A percentile compares a stretch with the other conserved stretches of the same genome.
Conservation (phyloP, 306 rosid species). For the Fragaria ananassa region DNA sequence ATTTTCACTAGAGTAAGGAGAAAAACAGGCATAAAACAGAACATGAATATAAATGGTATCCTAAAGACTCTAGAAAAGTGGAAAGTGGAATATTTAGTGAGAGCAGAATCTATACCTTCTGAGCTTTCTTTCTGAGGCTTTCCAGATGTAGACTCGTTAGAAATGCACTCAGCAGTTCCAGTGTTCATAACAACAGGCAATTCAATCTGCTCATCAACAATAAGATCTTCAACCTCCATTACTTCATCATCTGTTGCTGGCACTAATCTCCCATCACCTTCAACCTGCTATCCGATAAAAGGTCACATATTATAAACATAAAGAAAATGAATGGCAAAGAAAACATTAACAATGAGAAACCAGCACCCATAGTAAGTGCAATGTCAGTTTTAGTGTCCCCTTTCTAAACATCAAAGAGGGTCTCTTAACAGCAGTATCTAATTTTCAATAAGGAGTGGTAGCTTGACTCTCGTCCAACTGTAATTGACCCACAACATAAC, state of each 20-base stretch:
- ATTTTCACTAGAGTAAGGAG: background rate
- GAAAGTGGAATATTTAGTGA: constrained; percentile 7
- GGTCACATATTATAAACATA: constrained; percentile 14
- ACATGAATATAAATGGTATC: background rate
- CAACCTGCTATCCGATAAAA: constrained; percentile 64
- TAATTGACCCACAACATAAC: background rate
- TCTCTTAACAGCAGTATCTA: background rate
- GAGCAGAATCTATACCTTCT: constrained; percentile 53
- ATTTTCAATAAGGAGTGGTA: background rate
- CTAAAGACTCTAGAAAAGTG: constrained; percentile 9
- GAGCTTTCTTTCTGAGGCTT: constrained; percentile 67
- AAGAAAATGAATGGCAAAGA: background rate
- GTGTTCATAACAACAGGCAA: constrained; percentile 51
- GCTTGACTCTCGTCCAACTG: background rate
- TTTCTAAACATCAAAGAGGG: background rate
- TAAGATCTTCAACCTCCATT: constrained; percentile 83
- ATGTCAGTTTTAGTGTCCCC: background rate
- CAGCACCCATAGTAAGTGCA: background rate
- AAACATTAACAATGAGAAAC: background rate
- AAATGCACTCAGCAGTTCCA: constrained; percentile 56
- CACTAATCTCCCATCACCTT: constrained; percentile 95
- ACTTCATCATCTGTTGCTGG: constrained; percentile 98
- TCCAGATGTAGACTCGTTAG: constrained; percentile 52
- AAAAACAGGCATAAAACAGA: background rate
- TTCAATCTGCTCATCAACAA: constrained; percentile 70